phyloP scores from a whole-genome alignment of 169 alveolate genomes.

The Theileria equi region DNA sequence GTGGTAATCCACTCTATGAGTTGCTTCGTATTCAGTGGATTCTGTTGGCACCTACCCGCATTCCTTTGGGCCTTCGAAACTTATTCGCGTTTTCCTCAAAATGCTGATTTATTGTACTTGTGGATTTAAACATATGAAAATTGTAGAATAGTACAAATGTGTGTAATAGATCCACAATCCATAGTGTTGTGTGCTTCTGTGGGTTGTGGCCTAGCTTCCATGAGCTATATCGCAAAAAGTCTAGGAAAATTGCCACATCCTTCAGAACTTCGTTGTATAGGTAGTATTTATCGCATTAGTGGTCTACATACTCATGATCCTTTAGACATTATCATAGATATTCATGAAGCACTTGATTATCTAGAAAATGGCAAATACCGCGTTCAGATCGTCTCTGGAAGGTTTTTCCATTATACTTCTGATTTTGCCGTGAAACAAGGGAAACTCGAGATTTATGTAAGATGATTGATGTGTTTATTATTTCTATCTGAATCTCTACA shows the following conservation, averaged over 20 bases:
- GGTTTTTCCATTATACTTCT: slow-evolving; percentile 44
- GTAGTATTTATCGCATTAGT: slow-evolving; percentile 45
- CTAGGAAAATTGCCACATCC: slow-evolving; percentile 57
- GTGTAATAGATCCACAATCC: slow-evolving; percentile 49
- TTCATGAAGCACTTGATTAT: slow-evolving; percentile 54
- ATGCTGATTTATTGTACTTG: neutral
- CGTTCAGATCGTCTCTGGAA: slow-evolving; percentile 62
- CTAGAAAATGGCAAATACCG: slow-evolving; percentile 39
- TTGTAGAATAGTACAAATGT: slow-evolving; percentile 12
- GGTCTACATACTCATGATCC: slow-evolving; percentile 68
- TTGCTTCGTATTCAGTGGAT: too few species aligned
- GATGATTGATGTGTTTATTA: neutral
- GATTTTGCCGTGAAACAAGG: slow-evolving; percentile 12
- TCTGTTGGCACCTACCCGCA: slow-evolving; percentile 28
- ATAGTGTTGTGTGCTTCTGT: slow-evolving; percentile 42
- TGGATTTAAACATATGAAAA: neutral
- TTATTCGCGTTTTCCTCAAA: neutral
- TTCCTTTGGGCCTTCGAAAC: neutral
- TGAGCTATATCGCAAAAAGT: slow-evolving; percentile 37
- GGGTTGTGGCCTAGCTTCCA: slow-evolving; percentile 45
- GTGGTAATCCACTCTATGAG: too few species aligned
- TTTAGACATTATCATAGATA: slow-evolving; percentile 65
- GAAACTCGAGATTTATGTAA: slow-evolving; percentile 28
- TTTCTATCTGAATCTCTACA: neutral
- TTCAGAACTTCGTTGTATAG: slow-evolving; percentile 64